A percentile compares a stretch with the other conserved stretches of the same genome.
These are phyloP conservation scores for Coemansia sp. DNA, from an alignment of 192 early-diverging fungal species.

Conservation along the genomic window DNA sequence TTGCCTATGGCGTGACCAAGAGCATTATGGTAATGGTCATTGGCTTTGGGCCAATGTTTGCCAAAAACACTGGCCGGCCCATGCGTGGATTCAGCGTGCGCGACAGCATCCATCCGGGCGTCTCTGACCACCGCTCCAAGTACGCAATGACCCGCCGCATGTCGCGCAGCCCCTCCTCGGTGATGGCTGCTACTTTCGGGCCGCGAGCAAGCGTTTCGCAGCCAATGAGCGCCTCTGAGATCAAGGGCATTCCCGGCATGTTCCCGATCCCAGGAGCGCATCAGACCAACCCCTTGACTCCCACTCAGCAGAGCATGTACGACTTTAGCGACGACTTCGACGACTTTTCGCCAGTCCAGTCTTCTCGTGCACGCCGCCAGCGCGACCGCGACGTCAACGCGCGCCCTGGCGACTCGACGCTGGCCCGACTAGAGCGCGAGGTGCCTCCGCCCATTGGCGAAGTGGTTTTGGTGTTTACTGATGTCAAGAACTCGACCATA, in stretches of 20 bases:
- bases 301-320: slow-evolving; percentile 26
- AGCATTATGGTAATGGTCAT: slow-evolving; percentile 88
- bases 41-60: slow-evolving; percentile 77
- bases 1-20: slow-evolving; percentile 72
- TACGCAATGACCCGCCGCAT: slow-evolving; percentile 47
- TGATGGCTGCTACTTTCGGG: slow-evolving; percentile 32
- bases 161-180: slow-evolving; percentile 45
- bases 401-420: slow-evolving; percentile 53
- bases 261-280: slow-evolving; percentile 22
- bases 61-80: slow-evolving; percentile 49
- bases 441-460: slow-evolving; percentile 79
- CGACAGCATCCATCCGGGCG: slow-evolving; percentile 51
- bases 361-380: slow-evolving; percentile 40
- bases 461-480: slow-evolving; percentile 86
- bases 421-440: slow-evolving; percentile 67
- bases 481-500: slow-evolving; percentile 90
- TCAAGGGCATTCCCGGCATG: slow-evolving; percentile 9
- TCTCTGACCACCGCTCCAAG: slow-evolving; percentile 45
- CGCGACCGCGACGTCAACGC: slow-evolving; percentile 47
- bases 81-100: slow-evolving; percentile 54
- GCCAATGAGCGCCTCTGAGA: slow-evolving; percentile 20
- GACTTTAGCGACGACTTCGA: slow-evolving; percentile 45
- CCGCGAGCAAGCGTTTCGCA: slow-evolving; percentile 28
- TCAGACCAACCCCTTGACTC: slow-evolving; percentile 8
- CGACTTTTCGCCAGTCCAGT: slow-evolving; percentile 36